Base-by-base conservation (phyloP, 1,284 basidiomycete species). In the Flammula alnicola region DNA sequence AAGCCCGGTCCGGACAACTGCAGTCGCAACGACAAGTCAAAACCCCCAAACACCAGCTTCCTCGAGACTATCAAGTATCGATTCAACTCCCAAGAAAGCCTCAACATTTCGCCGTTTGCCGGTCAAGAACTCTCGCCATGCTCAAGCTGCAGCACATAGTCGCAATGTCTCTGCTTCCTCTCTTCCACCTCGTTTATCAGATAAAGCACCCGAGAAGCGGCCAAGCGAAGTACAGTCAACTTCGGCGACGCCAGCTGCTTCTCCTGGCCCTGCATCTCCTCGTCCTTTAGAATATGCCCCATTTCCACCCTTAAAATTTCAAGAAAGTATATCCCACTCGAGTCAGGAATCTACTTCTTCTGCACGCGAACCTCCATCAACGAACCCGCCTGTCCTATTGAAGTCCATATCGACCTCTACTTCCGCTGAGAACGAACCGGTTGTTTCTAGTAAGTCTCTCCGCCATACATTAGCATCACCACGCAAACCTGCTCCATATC, bases 21-120 rank as follows among this genome's bases (percentile, higher is more conserved):
- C 17, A 16, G 4, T 19, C 12, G 19, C 41, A 30, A n/a, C 29
- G 5, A 25, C 41, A 4, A 36, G 39, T 29, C 30, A 43, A 26
- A 16, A 29, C 5, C 22, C 43, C 27, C 12, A 31, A 27, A 27
- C 10, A 14, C 12, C 31, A 27, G 19, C 10, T 38, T 22, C 17
- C 20, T 11, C 38, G 10, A 37, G n/a, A 25, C 25, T 35, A 7
- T 44, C 50, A 16, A 47, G 26, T 37, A 44, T 47, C 26, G 37
- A 44, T 9, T 30, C 47, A 11, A 56, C 67, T 19, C 44, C 71
- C 11, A 71, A 74, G 11, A 82, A 72, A 56, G 57, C 72, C 1
- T 81, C 85, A 2, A 86, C 82, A 0, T 85, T 87, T 62, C 74
- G 86, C 27, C 80, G 77, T 49, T 63, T 87, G 19, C 78, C 79